Base-by-base conservation (phyloP, 2,329 filamentous ascomycete genomes). In the Claviceps quebecensis region DNA sequence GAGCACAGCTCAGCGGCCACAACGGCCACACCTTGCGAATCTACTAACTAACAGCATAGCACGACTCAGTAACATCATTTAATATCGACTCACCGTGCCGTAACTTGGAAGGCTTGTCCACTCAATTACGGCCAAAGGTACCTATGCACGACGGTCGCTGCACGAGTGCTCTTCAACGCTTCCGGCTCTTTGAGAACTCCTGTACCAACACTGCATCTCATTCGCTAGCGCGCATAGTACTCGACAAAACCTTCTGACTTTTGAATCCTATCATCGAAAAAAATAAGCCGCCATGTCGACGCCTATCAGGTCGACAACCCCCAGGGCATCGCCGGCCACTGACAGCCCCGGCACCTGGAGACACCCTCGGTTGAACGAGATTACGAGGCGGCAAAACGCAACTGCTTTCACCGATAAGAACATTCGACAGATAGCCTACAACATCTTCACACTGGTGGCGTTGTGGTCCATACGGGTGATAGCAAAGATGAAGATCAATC, bases 301-400 rank as follows among this genome's bases (percentile, higher is more conserved):
- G 36, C 61, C 62, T 14, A 52, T 59, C 52, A 61, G 53, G 52
- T 59, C 62, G 38, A 70, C 69, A 57, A 61, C 77, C 57, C 55
- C 75, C 63, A 63, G 74, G 65, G 64, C 67, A 44, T 52, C 65
- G 17, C 56, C 67, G 1, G 55, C 61, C 22, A 62, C 67, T 29
- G 77, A 80, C 50, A 80, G 76, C 59, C 78, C 87, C 6, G 90
- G 91, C 51, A 87, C 83, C 63, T 98, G 93, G 91, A 80, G 83
- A 62, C 93, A 98, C 66, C 93, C 93, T 37, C 82, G 84, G 56
- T 76, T 96, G 57, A 78, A 88, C 61, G 91, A 97, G 68, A 94
- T 98, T 63, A 81, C 86, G 16, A 78, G 78, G 56, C 82, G 93
- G 49, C 86, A 89, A 63, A 83, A 87, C 65, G 83, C 83, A 19